A percentile compares a stretch with the other conserved stretches of the same genome.
These are phyloP conservation scores for Pichia insulana DNA, from an alignment of 805 yeast genomes.

Conservation along the genomic window DNA sequence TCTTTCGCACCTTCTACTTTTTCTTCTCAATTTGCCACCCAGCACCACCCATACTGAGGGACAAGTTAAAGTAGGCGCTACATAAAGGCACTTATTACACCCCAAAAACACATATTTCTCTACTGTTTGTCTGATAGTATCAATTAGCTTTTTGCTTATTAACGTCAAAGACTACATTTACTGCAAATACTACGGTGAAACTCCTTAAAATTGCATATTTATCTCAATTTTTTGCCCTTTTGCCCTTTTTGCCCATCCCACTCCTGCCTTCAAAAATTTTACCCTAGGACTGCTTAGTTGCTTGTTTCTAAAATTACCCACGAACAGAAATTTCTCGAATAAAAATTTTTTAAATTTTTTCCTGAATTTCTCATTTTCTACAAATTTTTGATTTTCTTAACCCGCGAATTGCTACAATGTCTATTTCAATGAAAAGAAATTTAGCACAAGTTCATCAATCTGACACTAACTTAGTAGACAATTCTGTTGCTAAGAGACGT, in stretches of 20 bases:
- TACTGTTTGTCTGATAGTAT: not conserved
- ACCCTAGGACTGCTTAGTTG: slow-evolving; percentile 30
- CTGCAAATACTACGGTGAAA: not conserved
- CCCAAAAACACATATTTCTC: not conserved
- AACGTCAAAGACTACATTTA: not conserved
- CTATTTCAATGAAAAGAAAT: slow-evolving; percentile 3
- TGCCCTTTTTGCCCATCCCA: not conserved
- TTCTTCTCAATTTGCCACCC: not conserved
- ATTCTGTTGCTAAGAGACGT: not conserved
- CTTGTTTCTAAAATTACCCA: slow-evolving; percentile 23
- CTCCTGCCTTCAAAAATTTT: not conserved
- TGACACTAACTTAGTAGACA: not conserved
- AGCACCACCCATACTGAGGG: not conserved
- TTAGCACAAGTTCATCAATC: not conserved
- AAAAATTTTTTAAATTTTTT: not conserved
- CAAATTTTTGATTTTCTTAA: not conserved
- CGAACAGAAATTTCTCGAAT: not conserved
- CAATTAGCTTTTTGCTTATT: not conserved
- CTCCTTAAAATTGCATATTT: not conserved
- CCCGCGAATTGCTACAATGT: slow-evolving; percentile 1
- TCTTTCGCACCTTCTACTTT: not conserved
- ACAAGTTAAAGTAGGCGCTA: not conserved
- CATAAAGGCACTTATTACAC: not conserved
- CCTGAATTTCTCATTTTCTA: not conserved
- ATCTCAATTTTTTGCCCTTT: not conserved